Conservation (phyloP, 306 rosid species). For the Castanopsis chinensis region DNA sequence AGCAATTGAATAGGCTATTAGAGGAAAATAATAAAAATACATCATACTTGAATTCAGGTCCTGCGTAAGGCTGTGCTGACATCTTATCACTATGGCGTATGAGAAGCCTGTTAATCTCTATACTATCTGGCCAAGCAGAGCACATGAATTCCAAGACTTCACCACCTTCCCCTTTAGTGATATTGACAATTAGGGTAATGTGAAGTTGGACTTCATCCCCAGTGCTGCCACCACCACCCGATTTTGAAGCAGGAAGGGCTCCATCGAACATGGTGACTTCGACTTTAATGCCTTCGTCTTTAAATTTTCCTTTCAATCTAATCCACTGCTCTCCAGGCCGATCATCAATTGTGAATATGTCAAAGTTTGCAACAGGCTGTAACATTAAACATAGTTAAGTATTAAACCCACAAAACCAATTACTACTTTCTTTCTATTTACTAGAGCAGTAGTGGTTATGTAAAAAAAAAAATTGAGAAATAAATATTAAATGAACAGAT, state of each 20-base stretch:
- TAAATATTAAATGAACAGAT: background rate
- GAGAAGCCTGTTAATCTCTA: conserved; percentile 56
- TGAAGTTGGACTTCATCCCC: conserved; percentile 59
- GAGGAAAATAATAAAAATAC: background rate
- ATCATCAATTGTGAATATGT: conserved; percentile 56
- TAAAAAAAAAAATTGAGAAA: background rate
- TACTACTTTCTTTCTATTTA: background rate
- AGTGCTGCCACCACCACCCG: conserved; percentile 24
- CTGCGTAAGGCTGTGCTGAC: conserved; percentile 56
- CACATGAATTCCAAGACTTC: conserved; percentile 63
- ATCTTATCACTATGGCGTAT: conserved; percentile 27
- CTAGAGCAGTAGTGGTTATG: background rate
- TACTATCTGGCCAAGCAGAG: conserved; percentile 79
- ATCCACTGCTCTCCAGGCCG: conserved; percentile 83
- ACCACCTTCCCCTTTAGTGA: conserved; percentile 52
- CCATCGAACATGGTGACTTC: conserved; percentile 84
- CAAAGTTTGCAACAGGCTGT: conserved; percentile 55
- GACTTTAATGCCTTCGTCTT: conserved; percentile 60
- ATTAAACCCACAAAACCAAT: background rate
- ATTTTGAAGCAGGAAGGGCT: conserved; percentile 42
- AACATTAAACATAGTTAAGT: conserved; percentile 18
- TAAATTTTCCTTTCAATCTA: conserved; percentile 53
- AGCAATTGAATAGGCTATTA: background rate
- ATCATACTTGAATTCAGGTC: conserved; percentile 79
- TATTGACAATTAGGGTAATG: conserved; percentile 60